These are phyloP conservation scores for Serendipita sp. DNA, from an alignment of 768 basidiomycete species.

Conservation along the genomic window DNA sequence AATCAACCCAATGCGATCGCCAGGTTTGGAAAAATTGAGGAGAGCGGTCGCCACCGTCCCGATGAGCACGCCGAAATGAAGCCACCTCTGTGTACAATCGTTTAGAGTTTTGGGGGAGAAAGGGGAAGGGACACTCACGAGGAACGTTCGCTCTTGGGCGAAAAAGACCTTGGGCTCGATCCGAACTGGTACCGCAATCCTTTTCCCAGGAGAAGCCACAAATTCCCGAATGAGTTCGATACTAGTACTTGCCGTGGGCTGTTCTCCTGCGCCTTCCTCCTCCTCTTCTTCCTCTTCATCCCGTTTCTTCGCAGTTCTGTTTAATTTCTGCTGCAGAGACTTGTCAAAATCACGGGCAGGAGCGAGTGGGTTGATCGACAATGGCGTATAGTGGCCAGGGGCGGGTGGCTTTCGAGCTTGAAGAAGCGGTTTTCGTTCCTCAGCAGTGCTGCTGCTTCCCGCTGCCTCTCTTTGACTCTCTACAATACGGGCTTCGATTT, in stretches of 20 bases:
- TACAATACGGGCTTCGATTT: constrained; percentile 14
- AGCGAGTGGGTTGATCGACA: constrained; percentile 78
- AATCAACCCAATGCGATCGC: constrained; percentile 53
- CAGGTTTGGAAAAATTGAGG: constrained; percentile 64
- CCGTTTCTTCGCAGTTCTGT: constrained; percentile 19
- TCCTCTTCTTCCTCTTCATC: constrained; percentile 29
- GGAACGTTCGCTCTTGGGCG: constrained; percentile 85
- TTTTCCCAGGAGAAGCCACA: constrained; percentile 72
- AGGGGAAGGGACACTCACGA: constrained; percentile 37
- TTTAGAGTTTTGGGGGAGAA: constrained; percentile 6
- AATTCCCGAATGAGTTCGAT: constrained; percentile 37
- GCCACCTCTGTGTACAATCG: constrained; percentile 52
- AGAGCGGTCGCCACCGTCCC: constrained; percentile 82
- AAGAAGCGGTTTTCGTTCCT: constrained; percentile 28
- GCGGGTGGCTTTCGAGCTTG: constrained; percentile 15
- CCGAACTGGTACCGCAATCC: constrained; percentile 85
- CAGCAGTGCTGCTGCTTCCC: constrained; percentile 19
- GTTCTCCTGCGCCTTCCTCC: constrained; percentile 31
- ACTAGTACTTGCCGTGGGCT: neutral
- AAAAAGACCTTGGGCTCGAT: constrained; percentile 98
- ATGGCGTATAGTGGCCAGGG: neutral
- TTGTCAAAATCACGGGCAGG: constrained; percentile 74
- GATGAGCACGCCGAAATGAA: constrained; percentile 73
- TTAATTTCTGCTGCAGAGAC: constrained; percentile 54
- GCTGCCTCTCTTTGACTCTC: constrained; percentile 14